These are phyloP conservation scores for Calocybe indica DNA, from an alignment of 768 basidiomycete genomes.

Conservation along the genomic window DNA sequence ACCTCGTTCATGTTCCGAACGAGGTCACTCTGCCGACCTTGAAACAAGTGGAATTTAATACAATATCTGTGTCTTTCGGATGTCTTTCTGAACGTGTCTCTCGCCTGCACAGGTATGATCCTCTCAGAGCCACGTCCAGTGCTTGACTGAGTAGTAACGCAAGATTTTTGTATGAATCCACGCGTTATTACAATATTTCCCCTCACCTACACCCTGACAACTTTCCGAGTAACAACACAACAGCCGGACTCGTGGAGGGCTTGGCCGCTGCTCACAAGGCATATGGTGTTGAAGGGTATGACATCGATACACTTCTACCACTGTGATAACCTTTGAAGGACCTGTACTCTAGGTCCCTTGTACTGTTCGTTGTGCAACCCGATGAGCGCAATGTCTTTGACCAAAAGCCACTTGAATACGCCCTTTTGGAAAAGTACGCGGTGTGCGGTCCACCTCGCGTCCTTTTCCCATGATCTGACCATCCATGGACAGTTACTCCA, in stretches of 20 bases:
- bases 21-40: constrained; percentile 32
- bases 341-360: constrained; percentile 28
- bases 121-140: not conserved
- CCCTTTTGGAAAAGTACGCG: constrained; percentile 69
- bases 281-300: constrained; percentile 53
- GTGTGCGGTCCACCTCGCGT: not conserved
- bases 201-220: constrained; percentile 45
- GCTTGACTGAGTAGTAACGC: constrained; percentile 1
- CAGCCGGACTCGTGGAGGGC: constrained; percentile 64
- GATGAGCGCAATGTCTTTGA: constrained; percentile 94
- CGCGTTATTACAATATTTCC: constrained; percentile 60
- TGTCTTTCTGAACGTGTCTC: constrained; percentile 61
- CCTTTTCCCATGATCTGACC: not conserved
- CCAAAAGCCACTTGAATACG: constrained; percentile 84
- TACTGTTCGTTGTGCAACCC: constrained; percentile 87
- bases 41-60: constrained; percentile 98
- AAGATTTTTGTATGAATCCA: constrained; percentile 65
- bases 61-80: constrained; percentile 91
- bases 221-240: constrained; percentile 72
- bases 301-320: not conserved
- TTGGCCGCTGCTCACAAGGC: constrained; percentile 76
- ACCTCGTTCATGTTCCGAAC: constrained; percentile 66
- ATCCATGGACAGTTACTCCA: constrained; percentile 49
- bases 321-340: not conserved
- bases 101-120: constrained; percentile 67